Percentiles rank a stretch among this genome's conserved stretches.
Conservation (phyloP, 1,284 basidiomycete genomes). For the Ustanciosporium gigantosporum region DNA sequence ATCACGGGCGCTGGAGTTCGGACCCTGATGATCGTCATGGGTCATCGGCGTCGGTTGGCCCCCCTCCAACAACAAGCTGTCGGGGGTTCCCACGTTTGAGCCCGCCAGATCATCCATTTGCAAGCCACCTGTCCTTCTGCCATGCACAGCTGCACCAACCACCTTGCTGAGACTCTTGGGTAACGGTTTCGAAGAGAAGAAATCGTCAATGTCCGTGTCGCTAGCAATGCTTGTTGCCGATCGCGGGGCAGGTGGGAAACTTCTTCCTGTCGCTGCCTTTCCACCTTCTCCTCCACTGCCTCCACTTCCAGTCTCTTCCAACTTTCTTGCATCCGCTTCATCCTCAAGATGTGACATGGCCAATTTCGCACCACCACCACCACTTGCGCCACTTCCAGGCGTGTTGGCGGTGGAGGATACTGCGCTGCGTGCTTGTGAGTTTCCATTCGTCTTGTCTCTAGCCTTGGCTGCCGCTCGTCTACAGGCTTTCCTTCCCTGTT, state of each 20-base stretch:
- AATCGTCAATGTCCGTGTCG: conserved; percentile 38
- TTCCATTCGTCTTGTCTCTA: not conserved
- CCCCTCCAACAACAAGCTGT: conserved; percentile 9
- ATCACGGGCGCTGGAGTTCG: not conserved
- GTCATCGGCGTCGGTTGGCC: too few species aligned
- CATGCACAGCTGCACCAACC: conserved; percentile 9
- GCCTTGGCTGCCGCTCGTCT: conserved; percentile 16
- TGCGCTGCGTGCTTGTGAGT: too few species aligned
- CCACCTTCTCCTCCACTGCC: not conserved
- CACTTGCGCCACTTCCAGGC: too few species aligned
- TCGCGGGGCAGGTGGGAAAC: conserved; percentile 1
- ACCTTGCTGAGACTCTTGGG: conserved; percentile 6
- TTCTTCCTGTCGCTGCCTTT: too few species aligned
- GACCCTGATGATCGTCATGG: too few species aligned
- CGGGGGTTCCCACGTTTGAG: conserved; percentile 25
- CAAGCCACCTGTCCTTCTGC: too few species aligned
- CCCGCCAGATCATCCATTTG: too few species aligned
- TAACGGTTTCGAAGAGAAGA: conserved; percentile 6
- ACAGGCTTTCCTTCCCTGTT: conserved; percentile 41
- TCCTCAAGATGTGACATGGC: too few species aligned
- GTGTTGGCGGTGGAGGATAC: not conserved
- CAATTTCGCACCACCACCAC: too few species aligned
- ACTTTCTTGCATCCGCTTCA: too few species aligned
- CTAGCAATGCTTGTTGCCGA: conserved; percentile 13
- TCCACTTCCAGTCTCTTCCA: not conserved